Evolutionary conservation across 345 rosid genomes (phyloP).

Genomic region (Combretum micranthum): DNA sequence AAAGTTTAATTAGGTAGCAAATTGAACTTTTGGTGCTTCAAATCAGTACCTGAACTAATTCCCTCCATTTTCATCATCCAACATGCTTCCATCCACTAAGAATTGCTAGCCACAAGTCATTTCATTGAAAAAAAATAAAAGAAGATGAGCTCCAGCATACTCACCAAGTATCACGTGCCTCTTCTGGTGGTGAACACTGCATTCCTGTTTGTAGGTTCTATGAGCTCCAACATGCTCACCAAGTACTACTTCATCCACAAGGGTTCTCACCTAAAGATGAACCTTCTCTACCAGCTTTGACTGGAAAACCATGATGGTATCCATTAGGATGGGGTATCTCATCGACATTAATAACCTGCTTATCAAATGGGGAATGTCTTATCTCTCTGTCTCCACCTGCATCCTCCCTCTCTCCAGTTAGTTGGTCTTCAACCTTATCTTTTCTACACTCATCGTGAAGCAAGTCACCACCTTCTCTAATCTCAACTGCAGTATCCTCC

Average conservation of each 20-base stretch:
- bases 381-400: conserved; percentile 86
- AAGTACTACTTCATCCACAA: conserved; percentile 78
- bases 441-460: conserved; percentile 71
- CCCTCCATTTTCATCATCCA: no score
- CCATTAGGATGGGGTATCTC: conserved; percentile 47
- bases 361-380: conserved; percentile 80
- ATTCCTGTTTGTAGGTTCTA: conserved; percentile 56
- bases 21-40: no score
- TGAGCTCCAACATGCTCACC: conserved; percentile 60
- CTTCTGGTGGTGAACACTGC: conserved; percentile 39
- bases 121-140: no score
- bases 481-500: conserved; percentile 66
- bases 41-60: no score
- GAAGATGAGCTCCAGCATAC: no score
- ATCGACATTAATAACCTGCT: conserved; percentile 85
- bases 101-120: no score
- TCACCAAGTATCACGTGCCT: conserved; percentile 25
- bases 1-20: no score
- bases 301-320: conserved; percentile 26
- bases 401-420: conserved; percentile 78
- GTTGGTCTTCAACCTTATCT: conserved; percentile 68
- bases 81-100: no score
- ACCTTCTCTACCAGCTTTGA: conserved; percentile 63
- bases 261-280: conserved; percentile 41
- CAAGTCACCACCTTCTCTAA: conserved; percentile 69